These are phyloP conservation scores for Exophiala viscosa DNA, from an alignment of 2,329 filamentous ascomycete species.

Conservation along the genomic window DNA sequence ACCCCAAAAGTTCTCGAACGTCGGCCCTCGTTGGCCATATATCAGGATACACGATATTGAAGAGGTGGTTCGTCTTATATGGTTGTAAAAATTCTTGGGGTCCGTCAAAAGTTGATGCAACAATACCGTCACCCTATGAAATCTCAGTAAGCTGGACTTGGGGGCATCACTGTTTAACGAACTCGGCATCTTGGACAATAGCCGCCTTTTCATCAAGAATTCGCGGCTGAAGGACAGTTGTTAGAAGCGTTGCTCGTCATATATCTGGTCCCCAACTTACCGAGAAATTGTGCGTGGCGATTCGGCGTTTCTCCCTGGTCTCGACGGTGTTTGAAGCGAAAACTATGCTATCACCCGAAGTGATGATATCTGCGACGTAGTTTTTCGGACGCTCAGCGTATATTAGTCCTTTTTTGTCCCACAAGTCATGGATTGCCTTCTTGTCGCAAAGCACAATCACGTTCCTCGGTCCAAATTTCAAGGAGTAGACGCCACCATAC, in stretches of 20 bases:
- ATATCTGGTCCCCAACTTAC: constrained; percentile 23
- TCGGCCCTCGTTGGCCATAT: constrained; percentile 15
- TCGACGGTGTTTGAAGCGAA: neutral
- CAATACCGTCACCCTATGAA: neutral
- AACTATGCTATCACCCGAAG: constrained; percentile 7
- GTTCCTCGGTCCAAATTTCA: constrained; percentile 42
- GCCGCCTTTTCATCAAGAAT: constrained; percentile 9
- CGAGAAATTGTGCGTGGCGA: constrained; percentile 10
- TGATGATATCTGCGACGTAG: constrained; percentile 7
- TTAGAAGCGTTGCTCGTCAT: neutral
- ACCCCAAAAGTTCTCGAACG: constrained; percentile 11
- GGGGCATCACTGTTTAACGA: neutral
- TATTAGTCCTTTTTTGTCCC: constrained; percentile 44
- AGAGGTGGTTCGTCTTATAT: constrained; percentile 21
- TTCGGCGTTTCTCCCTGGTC: constrained; percentile 1
- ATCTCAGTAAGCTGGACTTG: neutral
- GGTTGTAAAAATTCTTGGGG: constrained; percentile 17
- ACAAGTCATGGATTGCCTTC: constrained; percentile 38
- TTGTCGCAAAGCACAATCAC: constrained; percentile 41
- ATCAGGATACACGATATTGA: constrained; percentile 21
- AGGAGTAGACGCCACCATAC: constrained; percentile 41
- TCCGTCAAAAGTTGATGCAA: constrained; percentile 14
- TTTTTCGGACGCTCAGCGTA: constrained; percentile 41
- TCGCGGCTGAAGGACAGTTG: neutral
- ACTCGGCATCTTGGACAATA: constrained; percentile 10